Conservation (phyloP, 1,284 basidiomycete species). For the Cutaneotrichosporon sp. region DNA sequence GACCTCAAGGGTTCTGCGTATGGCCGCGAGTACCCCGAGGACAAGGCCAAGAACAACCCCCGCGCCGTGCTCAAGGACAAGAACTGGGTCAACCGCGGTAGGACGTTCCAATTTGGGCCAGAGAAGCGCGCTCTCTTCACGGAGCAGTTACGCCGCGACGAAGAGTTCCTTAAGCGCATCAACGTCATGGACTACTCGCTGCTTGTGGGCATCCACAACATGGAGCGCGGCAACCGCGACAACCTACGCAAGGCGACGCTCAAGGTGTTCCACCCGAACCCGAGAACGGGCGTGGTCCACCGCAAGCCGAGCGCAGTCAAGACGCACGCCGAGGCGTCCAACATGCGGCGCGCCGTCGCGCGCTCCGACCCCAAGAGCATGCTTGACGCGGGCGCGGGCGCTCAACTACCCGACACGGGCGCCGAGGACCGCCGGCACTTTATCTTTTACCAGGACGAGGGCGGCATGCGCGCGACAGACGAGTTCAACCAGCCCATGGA, state of each 20-base stretch:
- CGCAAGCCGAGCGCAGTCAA: conserved; percentile 59
- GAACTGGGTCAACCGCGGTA: conserved; percentile 85
- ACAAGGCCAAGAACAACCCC: conserved; percentile 70
- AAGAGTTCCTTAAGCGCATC: conserved; percentile 73
- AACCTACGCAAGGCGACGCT: conserved; percentile 83
- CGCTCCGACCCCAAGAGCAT: conserved; percentile 68
- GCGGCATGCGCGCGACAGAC: conserved; percentile 83
- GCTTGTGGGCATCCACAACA: conserved; percentile 88
- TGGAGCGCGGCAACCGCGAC: conserved; percentile 83
- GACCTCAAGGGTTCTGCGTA: conserved; percentile 94
- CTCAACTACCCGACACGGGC: conserved; percentile 63
- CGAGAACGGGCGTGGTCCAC: conserved; percentile 49
- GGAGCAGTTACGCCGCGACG: conserved; percentile 82
- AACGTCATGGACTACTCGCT: conserved; percentile 96
- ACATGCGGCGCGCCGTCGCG: conserved; percentile 77
- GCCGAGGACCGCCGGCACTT: conserved; percentile 73
- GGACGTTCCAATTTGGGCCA: conserved; percentile 80
- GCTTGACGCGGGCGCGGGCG: conserved; percentile 54
- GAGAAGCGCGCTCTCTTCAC: conserved; percentile 86
- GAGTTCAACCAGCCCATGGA: conserved; percentile 69
- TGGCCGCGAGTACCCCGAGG: conserved; percentile 82
- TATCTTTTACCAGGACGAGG: conserved; percentile 95
- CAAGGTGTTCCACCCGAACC: conserved; percentile 69
- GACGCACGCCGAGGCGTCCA: conserved; percentile 65
- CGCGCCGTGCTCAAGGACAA: conserved; percentile 89